Percentiles rank a stretch among this genome's conserved stretches.
Evolutionary conservation across 2,329 filamentous ascomycete species (phyloP).

Genomic region (Huntiella abstrusa): DNA sequence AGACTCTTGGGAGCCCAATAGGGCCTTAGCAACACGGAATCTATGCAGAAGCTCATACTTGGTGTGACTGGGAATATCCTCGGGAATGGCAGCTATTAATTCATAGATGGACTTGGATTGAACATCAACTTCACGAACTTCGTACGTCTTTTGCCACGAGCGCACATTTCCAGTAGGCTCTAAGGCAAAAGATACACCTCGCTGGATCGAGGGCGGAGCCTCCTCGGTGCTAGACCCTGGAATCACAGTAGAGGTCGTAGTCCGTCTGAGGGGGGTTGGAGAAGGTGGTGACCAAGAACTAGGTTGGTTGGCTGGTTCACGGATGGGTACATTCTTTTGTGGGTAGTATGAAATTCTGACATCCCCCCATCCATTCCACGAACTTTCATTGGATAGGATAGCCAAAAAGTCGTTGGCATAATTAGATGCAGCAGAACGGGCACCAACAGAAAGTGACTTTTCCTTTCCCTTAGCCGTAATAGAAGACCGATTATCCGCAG

Average conservation of each 20-base stretch:
- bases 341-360: conserved; percentile 68
- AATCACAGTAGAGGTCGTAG: too few relatives aligned
- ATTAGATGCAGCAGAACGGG: conserved; percentile 26
- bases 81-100: conserved; percentile 34
- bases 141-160: conserved; percentile 38
- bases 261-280: conserved; percentile 37
- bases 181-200: conserved; percentile 20
- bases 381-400: conserved; percentile 38
- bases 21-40: conserved; percentile 63
- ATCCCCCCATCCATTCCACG: conserved; percentile 64
- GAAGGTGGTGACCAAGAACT: conserved; percentile 14
- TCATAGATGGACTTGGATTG: conserved; percentile 34
- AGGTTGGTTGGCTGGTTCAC: background rate
- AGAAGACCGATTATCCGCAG: conserved; percentile 29
- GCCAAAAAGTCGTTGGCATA: conserved; percentile 72
- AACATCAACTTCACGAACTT: conserved; percentile 35
- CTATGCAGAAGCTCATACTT: conserved; percentile 76
- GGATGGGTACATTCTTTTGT: conserved; percentile 13
- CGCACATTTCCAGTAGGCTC: conserved; percentile 14
- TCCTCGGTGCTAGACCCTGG: conserved; percentile 17
- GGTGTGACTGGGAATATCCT: conserved; percentile 49
- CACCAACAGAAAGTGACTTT: conserved; percentile 25
- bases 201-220: conserved; percentile 30
- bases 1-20: conserved; percentile 44
- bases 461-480: conserved; percentile 58